Base-by-base conservation (phyloP, 768 basidiomycete genomes). In the Porphyrellus cyaneotinctus region DNA sequence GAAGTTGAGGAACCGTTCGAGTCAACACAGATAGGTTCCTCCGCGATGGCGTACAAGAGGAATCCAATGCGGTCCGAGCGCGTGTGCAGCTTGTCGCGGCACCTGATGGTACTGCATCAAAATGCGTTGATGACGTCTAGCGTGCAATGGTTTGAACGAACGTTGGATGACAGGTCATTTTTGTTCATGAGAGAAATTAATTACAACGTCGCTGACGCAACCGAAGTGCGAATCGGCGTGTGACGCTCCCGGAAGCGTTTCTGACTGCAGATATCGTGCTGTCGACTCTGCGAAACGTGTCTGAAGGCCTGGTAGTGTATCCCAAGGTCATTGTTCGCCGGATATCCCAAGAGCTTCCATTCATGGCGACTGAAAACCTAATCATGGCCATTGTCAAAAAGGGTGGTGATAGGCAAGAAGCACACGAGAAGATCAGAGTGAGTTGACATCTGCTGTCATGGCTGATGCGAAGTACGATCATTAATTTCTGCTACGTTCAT, bases 331-430 rank as follows among this genome's bases (percentile, higher is more conserved):
- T 99, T 58, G 91, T 80, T 11, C 83, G 93, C 37, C 85, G 92
- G 33, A 95, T 99, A 69, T 71, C 84, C 3, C 91, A 97, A 69
- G 97, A 99, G 70, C 79, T 99, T 31, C 97, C 97, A 1, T 98
- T 98, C 80, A 98, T 99, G 97, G 94, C 95, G 5, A 99, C 97
- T 2, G 97, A 99, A 72, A 99, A 99, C 70, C 81, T 99, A 72
- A 98, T 98, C 73, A 98, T 99, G 97, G 93, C 93, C 2, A 83
- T 99, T 38, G 97, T 98, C 57, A 97, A 91, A 72, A 84, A 82
- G 44, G 92, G 92, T 20, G 95, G 95, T 1, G 95, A 98, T 71
- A 81, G 97, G 31, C 97, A 98, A 68, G 93, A 92, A 71, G 92
- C 92, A 9, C 97, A 98, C 68, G 97, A 97, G 73, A 88, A 91